Evolutionary conservation across 2,329 filamentous ascomycete genomes (phyloP).

Genomic region (Aureobasidium sp.): DNA sequence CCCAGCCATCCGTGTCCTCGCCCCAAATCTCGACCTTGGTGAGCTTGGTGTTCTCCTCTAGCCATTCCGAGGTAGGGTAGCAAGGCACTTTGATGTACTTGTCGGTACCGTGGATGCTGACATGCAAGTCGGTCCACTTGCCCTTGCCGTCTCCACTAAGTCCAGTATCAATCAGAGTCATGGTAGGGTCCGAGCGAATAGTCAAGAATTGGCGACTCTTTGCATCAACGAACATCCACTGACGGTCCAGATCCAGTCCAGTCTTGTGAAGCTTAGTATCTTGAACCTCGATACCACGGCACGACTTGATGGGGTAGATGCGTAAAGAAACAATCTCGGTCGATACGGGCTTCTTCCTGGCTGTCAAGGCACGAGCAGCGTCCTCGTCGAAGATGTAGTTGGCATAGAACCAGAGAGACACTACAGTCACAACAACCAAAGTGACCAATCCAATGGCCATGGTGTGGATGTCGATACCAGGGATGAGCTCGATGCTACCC

Average conservation of each 20-base stretch:
- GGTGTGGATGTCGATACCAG: not conserved
- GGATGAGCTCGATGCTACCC: conserved; percentile 8
- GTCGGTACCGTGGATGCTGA: conserved; percentile 37
- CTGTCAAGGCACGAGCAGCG: not conserved
- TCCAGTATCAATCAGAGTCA: conserved; percentile 53
- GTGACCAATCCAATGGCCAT: conserved; percentile 6
- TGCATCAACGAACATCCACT: conserved; percentile 57
- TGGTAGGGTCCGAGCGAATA: conserved; percentile 50
- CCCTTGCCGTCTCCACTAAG: conserved; percentile 31
- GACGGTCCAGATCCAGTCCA: conserved; percentile 53
- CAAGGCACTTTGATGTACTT: conserved; percentile 44
- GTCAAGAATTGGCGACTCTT: conserved; percentile 49
- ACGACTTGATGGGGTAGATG: conserved; percentile 59
- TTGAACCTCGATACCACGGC: conserved; percentile 49
- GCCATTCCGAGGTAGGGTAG: conserved; percentile 45
- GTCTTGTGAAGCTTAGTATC: conserved; percentile 44
- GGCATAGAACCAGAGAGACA: conserved; percentile 5
- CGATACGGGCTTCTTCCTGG: conserved; percentile 9
- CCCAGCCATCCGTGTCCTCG: conserved; percentile 47
- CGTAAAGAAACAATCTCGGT: conserved; percentile 40
- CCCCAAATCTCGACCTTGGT: conserved; percentile 50
- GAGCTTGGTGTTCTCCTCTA: conserved; percentile 43
- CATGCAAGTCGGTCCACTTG: conserved; percentile 33
- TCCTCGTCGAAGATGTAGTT: conserved; percentile 10
- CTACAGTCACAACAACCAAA: not conserved